Percentiles rank a stretch among this genome's conserved stretches.
Conservation (phyloP, 805 yeast genomes). For the Suhomyces emberorum region DNA sequence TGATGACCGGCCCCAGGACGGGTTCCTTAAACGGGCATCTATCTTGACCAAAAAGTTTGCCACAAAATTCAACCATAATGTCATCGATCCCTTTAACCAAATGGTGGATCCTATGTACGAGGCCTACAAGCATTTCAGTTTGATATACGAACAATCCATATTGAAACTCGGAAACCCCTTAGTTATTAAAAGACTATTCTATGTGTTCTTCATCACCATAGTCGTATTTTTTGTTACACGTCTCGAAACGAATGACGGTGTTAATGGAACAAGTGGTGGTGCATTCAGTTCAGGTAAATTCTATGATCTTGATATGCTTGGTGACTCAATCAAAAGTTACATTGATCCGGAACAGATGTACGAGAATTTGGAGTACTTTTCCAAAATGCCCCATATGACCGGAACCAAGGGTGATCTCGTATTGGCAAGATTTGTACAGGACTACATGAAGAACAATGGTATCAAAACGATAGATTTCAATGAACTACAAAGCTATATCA, state of each 20-base stretch:
- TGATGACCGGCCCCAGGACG: slow-evolving; percentile 17
- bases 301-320: slow-evolving; percentile 54
- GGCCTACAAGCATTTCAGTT: slow-evolving; percentile 37
- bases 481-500: slow-evolving; percentile 53
- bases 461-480: slow-evolving; percentile 48
- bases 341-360: slow-evolving; percentile 58
- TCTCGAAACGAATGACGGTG: slow-evolving; percentile 47
- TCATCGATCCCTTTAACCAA: slow-evolving; percentile 42
- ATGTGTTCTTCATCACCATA: slow-evolving; percentile 61
- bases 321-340: slow-evolving; percentile 44
- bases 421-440: slow-evolving; percentile 61
- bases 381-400: slow-evolving; percentile 80
- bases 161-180: slow-evolving; percentile 80
- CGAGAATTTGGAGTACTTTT: slow-evolving; percentile 64
- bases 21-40: slow-evolving; percentile 36
- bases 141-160: slow-evolving; percentile 54
- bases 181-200: slow-evolving; percentile 72
- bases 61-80: slow-evolving; percentile 28
- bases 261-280: slow-evolving; percentile 39
- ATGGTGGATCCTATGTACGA: slow-evolving; percentile 53
- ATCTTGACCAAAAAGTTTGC: slow-evolving; percentile 35
- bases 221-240: slow-evolving; percentile 56
- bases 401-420: slow-evolving; percentile 86
- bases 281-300: slow-evolving; percentile 53
- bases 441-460: slow-evolving; percentile 57